These are phyloP conservation scores for Diplodia sapinea DNA, from an alignment of 2,329 filamentous ascomycete species.

Conservation along the genomic window DNA sequence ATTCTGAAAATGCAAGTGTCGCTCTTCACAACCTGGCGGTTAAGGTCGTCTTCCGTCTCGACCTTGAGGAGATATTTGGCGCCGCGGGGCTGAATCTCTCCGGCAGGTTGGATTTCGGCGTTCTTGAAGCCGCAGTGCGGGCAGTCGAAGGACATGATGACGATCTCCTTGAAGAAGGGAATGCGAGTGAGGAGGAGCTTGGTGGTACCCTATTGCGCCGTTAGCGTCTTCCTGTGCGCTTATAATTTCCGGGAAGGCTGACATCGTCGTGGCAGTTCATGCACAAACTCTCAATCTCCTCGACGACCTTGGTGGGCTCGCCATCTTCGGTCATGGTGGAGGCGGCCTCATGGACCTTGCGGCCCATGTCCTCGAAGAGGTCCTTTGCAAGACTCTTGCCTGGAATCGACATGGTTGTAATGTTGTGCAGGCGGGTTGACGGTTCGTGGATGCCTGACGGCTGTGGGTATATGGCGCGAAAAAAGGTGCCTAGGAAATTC, in stretches of 20 bases:
- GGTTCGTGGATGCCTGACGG: not conserved
- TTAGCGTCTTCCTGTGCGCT: slow-evolving; percentile 22
- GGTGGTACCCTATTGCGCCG: slow-evolving; percentile 72
- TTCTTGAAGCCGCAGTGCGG: slow-evolving; percentile 88
- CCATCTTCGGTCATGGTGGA: slow-evolving; percentile 46
- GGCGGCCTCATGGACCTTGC: slow-evolving; percentile 53
- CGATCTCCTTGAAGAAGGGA: slow-evolving; percentile 95
- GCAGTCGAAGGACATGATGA: slow-evolving; percentile 96
- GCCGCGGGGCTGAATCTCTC: slow-evolving; percentile 88
- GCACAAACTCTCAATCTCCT: slow-evolving; percentile 60
- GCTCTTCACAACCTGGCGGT: slow-evolving; percentile 88
- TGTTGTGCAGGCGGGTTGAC: not conserved
- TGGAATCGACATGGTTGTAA: slow-evolving; percentile 44
- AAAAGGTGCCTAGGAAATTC: not conserved
- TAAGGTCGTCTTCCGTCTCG: slow-evolving; percentile 74
- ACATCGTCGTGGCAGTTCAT: slow-evolving; percentile 62
- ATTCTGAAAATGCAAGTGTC: slow-evolving; percentile 86
- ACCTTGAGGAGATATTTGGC: slow-evolving; percentile 82
- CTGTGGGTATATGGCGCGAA: not conserved
- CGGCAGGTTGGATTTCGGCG: slow-evolving; percentile 91
- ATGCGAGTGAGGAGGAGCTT: slow-evolving; percentile 88
- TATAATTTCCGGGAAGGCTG: slow-evolving; percentile 35
- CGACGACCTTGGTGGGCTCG: slow-evolving; percentile 56
- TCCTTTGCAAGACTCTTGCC: slow-evolving; percentile 50
- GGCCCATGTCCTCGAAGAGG: slow-evolving; percentile 60